Evolutionary conservation across 768 basidiomycete genomes (phyloP).

Genomic region (Daedaleopsis nitida): DNA sequence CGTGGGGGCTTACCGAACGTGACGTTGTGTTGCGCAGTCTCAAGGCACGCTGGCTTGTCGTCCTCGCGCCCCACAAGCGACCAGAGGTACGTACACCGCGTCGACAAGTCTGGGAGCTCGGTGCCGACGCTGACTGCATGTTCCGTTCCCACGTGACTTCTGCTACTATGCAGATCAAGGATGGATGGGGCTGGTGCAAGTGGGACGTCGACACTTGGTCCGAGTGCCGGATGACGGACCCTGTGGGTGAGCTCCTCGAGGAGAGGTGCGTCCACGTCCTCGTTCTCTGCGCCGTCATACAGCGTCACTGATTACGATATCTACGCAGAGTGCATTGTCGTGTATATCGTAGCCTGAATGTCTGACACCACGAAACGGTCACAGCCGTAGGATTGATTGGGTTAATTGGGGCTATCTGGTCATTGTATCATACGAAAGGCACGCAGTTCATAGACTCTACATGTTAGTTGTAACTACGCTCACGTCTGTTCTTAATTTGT

Average conservation of each 20-base stretch:
- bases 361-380: neutral
- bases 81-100: slow-evolving; percentile 52
- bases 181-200: slow-evolving; percentile 67
- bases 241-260: slow-evolving; percentile 46
- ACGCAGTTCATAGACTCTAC: no score
- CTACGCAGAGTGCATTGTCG: slow-evolving; percentile 50
- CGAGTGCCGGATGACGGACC: slow-evolving; percentile 42
- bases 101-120: neutral
- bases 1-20: neutral
- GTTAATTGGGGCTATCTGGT: neutral
- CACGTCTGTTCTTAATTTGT: no score
- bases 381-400: neutral
- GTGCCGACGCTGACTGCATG: neutral
- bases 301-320: neutral
- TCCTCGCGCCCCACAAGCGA: slow-evolving; percentile 76
- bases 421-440: no score
- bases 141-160: neutral
- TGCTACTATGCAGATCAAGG: slow-evolving; percentile 54
- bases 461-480: no score
- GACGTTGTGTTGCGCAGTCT: slow-evolving; percentile 38
- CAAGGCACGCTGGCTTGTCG: slow-evolving; percentile 63
- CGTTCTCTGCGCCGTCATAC: neutral
- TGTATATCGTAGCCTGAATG: slow-evolving; percentile 49
- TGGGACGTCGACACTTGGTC: slow-evolving; percentile 58
- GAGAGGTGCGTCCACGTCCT: slow-evolving; percentile 42